Percentiles rank a stretch among this genome's conserved stretches.
These are phyloP conservation scores for Aspergillus alliaceus DNA, from an alignment of 2,329 filamentous ascomycete species.

Conservation along the genomic window DNA sequence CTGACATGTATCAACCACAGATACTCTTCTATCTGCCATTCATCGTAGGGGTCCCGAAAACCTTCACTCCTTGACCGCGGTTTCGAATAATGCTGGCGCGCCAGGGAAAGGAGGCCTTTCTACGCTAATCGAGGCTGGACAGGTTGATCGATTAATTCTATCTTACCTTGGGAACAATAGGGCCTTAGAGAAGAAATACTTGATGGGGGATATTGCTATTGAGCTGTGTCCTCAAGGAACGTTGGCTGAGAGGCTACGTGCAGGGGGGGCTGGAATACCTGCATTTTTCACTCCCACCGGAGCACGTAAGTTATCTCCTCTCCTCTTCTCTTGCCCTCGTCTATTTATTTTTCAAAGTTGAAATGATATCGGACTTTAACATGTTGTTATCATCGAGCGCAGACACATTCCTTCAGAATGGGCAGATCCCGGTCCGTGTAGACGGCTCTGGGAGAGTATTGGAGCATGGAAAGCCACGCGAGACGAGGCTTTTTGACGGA, in stretches of 20 bases:
- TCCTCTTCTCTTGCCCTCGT: not conserved
- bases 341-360: not conserved
- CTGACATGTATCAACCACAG: conserved; percentile 33
- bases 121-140: conserved; percentile 66
- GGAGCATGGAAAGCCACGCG: conserved; percentile 64
- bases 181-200: conserved; percentile 70
- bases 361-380: not conserved
- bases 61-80: conserved; percentile 64
- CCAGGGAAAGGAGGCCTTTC: conserved; percentile 69
- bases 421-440: conserved; percentile 66
- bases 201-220: conserved; percentile 71
- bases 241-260: conserved; percentile 56
- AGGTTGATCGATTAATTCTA: conserved; percentile 70
- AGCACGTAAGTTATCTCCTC: conserved; percentile 51
- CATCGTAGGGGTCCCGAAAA: conserved; percentile 58
- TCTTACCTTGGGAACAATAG: conserved; percentile 80
- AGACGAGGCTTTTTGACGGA: conserved; percentile 71
- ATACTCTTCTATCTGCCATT: conserved; percentile 71
- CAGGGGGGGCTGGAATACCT: conserved; percentile 73
- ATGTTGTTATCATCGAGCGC: not conserved
- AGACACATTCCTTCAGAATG: conserved; percentile 41
- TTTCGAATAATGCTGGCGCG: conserved; percentile 78
- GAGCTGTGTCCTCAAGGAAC: conserved; percentile 73
- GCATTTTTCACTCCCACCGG: conserved; percentile 80
- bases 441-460: conserved; percentile 80